These are phyloP conservation scores for Ochetophila trinervis DNA, from an alignment of 306 rosid genomes.

Conservation along the genomic window DNA sequence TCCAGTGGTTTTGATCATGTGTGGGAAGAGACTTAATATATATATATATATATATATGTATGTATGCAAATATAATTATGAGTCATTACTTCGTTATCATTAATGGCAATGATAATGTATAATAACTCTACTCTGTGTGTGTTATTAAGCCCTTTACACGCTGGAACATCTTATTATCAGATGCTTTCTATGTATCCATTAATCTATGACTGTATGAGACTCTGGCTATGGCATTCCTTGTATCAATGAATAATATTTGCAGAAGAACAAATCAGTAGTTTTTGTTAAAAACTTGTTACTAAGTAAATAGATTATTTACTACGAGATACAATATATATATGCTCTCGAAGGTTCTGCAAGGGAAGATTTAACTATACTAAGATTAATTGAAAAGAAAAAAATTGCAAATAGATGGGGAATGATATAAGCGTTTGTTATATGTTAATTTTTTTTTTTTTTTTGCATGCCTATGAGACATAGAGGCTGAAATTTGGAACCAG, in stretches of 20 bases:
- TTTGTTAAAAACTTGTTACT: constrained; percentile 4
- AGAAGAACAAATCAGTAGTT: constrained; percentile 26
- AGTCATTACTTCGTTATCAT: constrained; percentile 30
- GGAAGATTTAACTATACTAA: no score
- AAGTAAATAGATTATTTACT: background rate
- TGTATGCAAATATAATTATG: no score
- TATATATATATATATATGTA: no score
- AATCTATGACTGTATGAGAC: background rate
- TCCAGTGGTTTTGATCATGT: constrained; percentile 39
- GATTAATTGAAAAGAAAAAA: no score
- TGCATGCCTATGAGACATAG: background rate
- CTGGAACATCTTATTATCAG: no score
- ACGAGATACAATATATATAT: no score
- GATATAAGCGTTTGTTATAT: no score
- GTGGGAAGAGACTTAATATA: constrained; percentile 30
- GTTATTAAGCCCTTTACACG: background rate
- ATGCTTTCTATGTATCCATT: no score
- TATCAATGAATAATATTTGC: background rate
- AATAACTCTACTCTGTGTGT: constrained; percentile 18
- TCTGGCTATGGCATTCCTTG: constrained; percentile 12
- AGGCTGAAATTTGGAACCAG: background rate
- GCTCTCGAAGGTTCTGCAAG: no score
- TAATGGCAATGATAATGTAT: no score
- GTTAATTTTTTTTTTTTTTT: no score
- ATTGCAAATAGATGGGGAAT: no score